Evolutionary conservation across 2,329 filamentous ascomycete genomes (phyloP).

Genomic region (Pseudogymnoascus sp.): DNA sequence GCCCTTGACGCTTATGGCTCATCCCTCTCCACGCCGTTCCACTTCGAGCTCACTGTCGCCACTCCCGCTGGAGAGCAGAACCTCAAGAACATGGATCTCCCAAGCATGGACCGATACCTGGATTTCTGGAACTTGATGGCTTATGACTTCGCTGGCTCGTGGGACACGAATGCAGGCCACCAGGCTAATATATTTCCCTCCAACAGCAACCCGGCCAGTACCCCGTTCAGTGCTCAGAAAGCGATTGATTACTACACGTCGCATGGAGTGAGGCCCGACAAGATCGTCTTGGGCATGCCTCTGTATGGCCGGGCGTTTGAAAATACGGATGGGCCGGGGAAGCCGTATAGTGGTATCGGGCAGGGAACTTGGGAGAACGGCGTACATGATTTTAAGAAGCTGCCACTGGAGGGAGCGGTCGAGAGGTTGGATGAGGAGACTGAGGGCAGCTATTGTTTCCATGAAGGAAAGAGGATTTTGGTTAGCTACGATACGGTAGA

Average conservation of each 20-base stretch:
- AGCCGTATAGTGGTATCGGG: conserved; percentile 63
- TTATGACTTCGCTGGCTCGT: conserved; percentile 81
- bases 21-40: conserved; percentile 33
- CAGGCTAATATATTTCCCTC: conserved; percentile 71
- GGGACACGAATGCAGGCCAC: conserved; percentile 67
- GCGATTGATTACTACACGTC: conserved; percentile 66
- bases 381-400: conserved; percentile 80
- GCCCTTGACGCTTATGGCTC: conserved; percentile 52
- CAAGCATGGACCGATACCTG: conserved; percentile 56
- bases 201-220: conserved; percentile 49
- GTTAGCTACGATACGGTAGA: conserved; percentile 71
- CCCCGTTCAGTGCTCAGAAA: conserved; percentile 69
- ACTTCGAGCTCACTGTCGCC: conserved; percentile 60
- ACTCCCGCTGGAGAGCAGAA: conserved; percentile 57
- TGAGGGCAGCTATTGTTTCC: conserved; percentile 72
- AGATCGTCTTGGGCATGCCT: conserved; percentile 87
- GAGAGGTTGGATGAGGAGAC: conserved; percentile 58
- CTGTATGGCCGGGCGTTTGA: conserved; percentile 83
- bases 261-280: conserved; percentile 57
- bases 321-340: conserved; percentile 67
- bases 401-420: conserved; percentile 61
- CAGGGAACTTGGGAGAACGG: conserved; percentile 78
- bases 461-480: conserved; percentile 54
- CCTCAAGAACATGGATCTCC: conserved; percentile 55
- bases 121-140: conserved; percentile 83